phyloP scores from a whole-genome alignment of 306 rosid genomes.

The Cyclanthera cordifolia region DNA sequence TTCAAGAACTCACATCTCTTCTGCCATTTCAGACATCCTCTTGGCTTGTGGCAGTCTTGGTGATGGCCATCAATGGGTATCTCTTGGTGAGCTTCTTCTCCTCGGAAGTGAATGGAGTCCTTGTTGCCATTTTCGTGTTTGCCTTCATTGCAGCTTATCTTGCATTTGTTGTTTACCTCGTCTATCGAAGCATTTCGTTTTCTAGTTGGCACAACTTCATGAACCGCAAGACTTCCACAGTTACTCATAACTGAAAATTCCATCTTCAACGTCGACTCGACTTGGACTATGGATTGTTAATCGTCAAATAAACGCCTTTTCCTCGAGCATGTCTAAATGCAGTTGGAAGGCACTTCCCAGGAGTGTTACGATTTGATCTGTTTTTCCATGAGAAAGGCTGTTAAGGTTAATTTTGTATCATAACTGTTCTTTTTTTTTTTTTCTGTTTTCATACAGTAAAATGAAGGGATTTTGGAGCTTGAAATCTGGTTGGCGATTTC shows the following conservation, averaged over 20 bases:
- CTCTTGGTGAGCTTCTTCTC: constrained; percentile 71
- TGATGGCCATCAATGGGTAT: constrained; percentile 84
- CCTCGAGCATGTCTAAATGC: background rate
- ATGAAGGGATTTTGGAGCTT: background rate
- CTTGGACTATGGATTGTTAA: background rate
- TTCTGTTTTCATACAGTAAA: background rate
- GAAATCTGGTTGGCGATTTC: background rate
- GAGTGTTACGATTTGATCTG: background rate
- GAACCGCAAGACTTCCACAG: constrained; percentile 26
- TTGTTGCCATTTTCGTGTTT: constrained; percentile 20
- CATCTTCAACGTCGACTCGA: background rate
- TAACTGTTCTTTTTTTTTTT: constrained; percentile 4
- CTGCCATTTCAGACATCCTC: constrained; percentile 36
- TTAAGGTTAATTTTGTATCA: background rate
- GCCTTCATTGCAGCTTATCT: constrained; percentile 48
- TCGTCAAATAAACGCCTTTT: background rate
- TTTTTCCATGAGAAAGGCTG: background rate
- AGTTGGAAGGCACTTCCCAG: background rate
- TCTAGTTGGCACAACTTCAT: constrained; percentile 32
- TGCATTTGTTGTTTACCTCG: constrained; percentile 65
- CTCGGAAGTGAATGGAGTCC: constrained; percentile 50
- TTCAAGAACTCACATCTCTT: background rate
- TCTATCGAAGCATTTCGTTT: constrained; percentile 29
- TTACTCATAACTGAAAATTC: constrained; percentile 31
- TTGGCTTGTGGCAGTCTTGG: constrained; percentile 90